Base-by-base conservation (phyloP, 495 filamentous ascomycete genomes). In the Penicillium parvum region DNA sequence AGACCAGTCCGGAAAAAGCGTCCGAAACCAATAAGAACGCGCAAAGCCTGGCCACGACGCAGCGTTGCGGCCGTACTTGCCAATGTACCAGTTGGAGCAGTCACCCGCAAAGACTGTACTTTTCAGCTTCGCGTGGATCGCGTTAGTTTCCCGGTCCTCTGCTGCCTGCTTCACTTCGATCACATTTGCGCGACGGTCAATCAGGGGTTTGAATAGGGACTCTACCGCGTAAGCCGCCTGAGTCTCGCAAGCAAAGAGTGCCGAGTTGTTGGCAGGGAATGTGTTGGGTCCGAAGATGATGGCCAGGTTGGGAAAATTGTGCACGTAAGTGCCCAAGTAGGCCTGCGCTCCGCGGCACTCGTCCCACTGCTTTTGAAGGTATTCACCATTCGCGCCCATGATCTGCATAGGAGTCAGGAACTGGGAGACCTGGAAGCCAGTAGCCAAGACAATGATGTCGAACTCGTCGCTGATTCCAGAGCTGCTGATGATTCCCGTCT, bases 241-340 rank as follows among this genome's bases (percentile, higher is more conserved):
- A 14, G 9, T 10, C 9, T 33, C 30, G 14, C 3, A 33, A 3
- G 30, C 14, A 10, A 33, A 33, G 16, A 33, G 30, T 2, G 9
- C 30, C 8, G 30, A 33, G 30, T 33, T 33, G 30, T 33, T 3
- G 3, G 30, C 30, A 16, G 30, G 30, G n/a, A 33, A 33, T 5
- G 77, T 75, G 45, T 83, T 83, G 0, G 79, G 79, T 0, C 79
- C 79, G 49, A 77, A 74, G 2, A 81, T 63, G 5, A 78, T 68
- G 59, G 80, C 82, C 50, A 81, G 71, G 43, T 82, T 82, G 0
- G 79, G 79, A 43, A 82, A 83, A 0, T 64, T 72, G 37, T 74
- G 65, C 42, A 82, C 64, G n/a, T 75, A 72, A 16, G 67, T 74
- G 5, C 76, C 76, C 45, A 74, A 71, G 50, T 83, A 82, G 9